Conservation (phyloP, 1,284 basidiomycete species). For the Trametes polyzona region DNA sequence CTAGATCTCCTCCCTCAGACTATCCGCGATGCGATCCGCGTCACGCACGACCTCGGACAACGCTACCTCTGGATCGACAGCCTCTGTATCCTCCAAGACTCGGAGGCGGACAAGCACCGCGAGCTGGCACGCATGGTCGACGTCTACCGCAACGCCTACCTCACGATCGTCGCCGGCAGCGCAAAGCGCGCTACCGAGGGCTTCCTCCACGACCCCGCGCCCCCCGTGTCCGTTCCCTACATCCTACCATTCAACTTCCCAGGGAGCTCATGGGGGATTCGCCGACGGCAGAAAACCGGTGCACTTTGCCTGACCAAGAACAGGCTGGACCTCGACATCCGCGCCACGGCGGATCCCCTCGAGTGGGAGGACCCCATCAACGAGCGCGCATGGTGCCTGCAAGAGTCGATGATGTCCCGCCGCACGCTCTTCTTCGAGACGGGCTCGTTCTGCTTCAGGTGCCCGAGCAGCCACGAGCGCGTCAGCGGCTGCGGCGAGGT, state of each 20-base stretch:
- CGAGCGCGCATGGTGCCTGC: conserved; percentile 19
- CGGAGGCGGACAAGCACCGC: background rate
- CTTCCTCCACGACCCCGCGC: background rate
- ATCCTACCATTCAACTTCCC: background rate
- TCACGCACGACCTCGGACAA: background rate
- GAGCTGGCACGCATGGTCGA: background rate
- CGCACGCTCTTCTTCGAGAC: background rate
- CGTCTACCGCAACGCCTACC: background rate
- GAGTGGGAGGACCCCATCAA: background rate
- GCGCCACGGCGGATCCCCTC: too few species aligned
- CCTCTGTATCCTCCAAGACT: conserved; percentile 9
- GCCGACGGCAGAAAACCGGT: too few species aligned
- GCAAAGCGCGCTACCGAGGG: background rate
- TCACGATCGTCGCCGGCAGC: conserved; percentile 4
- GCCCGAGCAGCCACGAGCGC: conserved; percentile 10
- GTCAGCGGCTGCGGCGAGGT: conserved; percentile 13
- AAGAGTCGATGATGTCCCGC: conserved; percentile 17
- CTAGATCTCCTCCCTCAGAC: background rate
- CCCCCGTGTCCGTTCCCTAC: background rate
- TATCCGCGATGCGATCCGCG: background rate
- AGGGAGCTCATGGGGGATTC: too few species aligned
- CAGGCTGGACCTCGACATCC: conserved; percentile 11
- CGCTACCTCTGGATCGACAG: conserved; percentile 2
- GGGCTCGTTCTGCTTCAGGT: conserved; percentile 17
- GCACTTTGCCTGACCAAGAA: too few species aligned